phyloP scores from a whole-genome alignment of 2,329 filamentous ascomycete species.

The Penicillium brasilianum region DNA sequence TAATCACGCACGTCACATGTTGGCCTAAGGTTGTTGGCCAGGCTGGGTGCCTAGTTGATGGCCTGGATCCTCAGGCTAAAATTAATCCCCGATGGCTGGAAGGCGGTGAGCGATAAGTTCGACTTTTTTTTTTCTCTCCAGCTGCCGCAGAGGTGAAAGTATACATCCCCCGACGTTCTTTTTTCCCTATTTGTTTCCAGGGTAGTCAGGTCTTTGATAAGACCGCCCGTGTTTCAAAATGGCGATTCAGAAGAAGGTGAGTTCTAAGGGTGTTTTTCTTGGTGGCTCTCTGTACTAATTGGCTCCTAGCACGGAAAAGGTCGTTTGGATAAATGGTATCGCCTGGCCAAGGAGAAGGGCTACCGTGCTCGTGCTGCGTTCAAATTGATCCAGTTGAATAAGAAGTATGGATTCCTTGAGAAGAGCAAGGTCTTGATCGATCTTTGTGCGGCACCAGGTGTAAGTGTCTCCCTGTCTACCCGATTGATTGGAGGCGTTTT shows the following conservation, averaged over 20 bases:
- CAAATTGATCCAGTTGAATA: conserved; percentile 97
- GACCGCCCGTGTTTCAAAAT: conserved; percentile 57
- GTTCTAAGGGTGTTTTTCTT: conserved; percentile 21
- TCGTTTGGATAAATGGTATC: conserved; percentile 98
- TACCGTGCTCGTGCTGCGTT: conserved; percentile 95
- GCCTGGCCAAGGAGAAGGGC: conserved; percentile 96
- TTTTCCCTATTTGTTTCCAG: conserved; percentile 22
- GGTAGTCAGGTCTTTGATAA: conserved; percentile 31
- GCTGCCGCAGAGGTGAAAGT: conserved; percentile 19
- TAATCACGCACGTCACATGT: conserved; percentile 46
- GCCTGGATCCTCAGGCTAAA: conserved; percentile 33
- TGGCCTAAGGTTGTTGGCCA: conserved; percentile 23
- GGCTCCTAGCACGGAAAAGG: conserved; percentile 79
- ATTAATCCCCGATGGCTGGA: conserved; percentile 7
- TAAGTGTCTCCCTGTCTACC: conserved; percentile 51
- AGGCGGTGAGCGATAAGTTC: conserved; percentile 36
- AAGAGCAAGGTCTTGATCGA: conserved; percentile 96
- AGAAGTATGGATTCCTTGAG: conserved; percentile 98
- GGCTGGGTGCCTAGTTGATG: conserved; percentile 24
- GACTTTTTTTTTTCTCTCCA: conserved; percentile 29
- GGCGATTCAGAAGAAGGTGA: conserved; percentile 93
- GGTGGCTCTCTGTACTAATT: conserved; percentile 35
- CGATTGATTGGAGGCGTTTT: background rate
- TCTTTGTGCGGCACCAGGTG: conserved; percentile 94
- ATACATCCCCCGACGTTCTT: conserved; percentile 24